Evolutionary conservation across 1,284 basidiomycete species (phyloP).

Genomic region (Schizopora paradoxa): DNA sequence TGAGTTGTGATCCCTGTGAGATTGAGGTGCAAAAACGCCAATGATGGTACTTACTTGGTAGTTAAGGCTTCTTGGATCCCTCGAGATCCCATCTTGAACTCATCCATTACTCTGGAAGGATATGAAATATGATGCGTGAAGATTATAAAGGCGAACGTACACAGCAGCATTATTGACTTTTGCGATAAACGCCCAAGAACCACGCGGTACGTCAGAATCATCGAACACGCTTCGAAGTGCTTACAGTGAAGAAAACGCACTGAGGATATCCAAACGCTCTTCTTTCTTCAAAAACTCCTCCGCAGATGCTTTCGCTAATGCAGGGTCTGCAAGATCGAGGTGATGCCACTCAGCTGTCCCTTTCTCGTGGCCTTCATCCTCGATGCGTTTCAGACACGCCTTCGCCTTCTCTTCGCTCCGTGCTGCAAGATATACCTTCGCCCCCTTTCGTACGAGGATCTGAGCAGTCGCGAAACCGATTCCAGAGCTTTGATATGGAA

Average conservation of each 20-base stretch:
- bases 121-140: background rate
- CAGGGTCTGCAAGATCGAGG: conserved; percentile 13
- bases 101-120: background rate
- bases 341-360: conserved; percentile 9
- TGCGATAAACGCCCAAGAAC: background rate
- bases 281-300: conserved; percentile 12
- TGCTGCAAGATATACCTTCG: conserved; percentile 21
- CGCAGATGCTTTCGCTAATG: conserved; percentile 9
- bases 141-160: background rate
- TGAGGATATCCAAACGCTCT: conserved; percentile 15
- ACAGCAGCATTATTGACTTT: conserved; percentile 12
- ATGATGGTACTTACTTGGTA: background rate
- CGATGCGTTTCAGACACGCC: conserved; percentile 10
- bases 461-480: conserved; percentile 20
- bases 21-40: background rate
- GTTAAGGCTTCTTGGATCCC: background rate
- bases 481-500: conserved; percentile 15
- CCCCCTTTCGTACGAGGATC: conserved; percentile 20
- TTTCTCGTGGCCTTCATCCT: conserved; percentile 11
- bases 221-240: background rate
- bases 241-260: conserved; percentile 1
- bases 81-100: background rate
- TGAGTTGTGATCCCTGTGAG: background rate
- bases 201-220: no score
- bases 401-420: conserved; percentile 17